Evolutionary conservation across 495 filamentous ascomycete genomes (phyloP).

Genomic region (Usnea hakonensis): DNA sequence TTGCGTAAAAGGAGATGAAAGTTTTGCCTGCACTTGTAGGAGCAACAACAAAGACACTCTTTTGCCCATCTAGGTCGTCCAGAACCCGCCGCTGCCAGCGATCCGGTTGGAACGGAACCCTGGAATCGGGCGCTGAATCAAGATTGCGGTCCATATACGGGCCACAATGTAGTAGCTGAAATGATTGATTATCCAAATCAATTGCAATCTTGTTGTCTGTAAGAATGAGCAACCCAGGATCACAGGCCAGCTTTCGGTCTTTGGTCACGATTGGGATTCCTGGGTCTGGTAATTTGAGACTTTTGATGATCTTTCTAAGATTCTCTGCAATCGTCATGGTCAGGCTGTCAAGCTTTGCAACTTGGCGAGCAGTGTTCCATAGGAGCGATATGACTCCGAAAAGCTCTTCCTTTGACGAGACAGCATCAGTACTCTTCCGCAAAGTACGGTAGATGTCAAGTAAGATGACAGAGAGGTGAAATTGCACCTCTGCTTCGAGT

Average conservation of each 20-base stretch:
- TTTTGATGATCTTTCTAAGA: conserved; percentile 23
- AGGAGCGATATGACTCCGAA: conserved; percentile 19
- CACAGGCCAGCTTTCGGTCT: conserved; percentile 35
- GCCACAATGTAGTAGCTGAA: conserved; percentile 59
- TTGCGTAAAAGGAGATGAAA: conserved; percentile 67
- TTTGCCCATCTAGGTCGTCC: conserved; percentile 60
- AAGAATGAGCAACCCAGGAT: conserved; percentile 24
- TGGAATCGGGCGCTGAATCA: conserved; percentile 55
- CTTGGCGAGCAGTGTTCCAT: conserved; percentile 20
- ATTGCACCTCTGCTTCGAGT: conserved; percentile 32
- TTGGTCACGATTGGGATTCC: conserved; percentile 12
- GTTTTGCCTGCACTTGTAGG: conserved; percentile 66
- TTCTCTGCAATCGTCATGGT: conserved; percentile 29
- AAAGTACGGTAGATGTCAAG: conserved; percentile 26
- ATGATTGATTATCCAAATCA: conserved; percentile 36
- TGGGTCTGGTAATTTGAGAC: conserved; percentile 29
- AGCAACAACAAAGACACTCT: conserved; percentile 66
- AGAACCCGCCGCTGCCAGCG: conserved; percentile 68
- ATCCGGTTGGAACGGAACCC: conserved; percentile 65
- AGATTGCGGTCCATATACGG: conserved; percentile 68
- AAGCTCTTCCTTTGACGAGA: conserved; percentile 12
- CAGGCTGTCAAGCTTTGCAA: conserved; percentile 15
- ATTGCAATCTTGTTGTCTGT: conserved; percentile 21
- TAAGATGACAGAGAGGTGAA: conserved; percentile 33
- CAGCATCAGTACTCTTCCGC: conserved; percentile 22